These are phyloP conservation scores for Aspergillus fumigatiaffinis DNA, from an alignment of 2,329 filamentous ascomycete genomes.

Conservation along the genomic window DNA sequence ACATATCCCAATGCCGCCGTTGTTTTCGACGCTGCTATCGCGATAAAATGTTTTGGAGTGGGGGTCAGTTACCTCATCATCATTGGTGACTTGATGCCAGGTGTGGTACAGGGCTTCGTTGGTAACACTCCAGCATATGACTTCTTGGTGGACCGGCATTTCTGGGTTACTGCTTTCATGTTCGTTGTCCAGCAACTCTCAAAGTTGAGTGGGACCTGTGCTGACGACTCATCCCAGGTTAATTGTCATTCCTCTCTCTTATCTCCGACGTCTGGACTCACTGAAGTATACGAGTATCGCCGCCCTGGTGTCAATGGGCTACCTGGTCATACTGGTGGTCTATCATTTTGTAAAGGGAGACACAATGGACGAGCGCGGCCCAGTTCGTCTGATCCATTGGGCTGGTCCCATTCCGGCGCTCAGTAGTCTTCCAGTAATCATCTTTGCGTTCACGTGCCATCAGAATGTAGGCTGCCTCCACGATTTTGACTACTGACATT, in stretches of 20 bases:
- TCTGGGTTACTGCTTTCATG: constrained; percentile 99
- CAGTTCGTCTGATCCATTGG: constrained; percentile 73
- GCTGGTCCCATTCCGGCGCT: constrained; percentile 73
- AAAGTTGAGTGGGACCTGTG: not conserved
- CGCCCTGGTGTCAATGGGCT: constrained; percentile 87
- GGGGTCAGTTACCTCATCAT: constrained; percentile 98
- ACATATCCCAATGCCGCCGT: constrained; percentile 96
- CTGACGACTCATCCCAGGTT: constrained; percentile 52
- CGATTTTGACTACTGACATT: not conserved
- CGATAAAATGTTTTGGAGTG: constrained; percentile 96
- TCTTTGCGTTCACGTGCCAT: constrained; percentile 99
- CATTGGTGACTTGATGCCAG: constrained; percentile 97
- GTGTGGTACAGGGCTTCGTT: constrained; percentile 79
- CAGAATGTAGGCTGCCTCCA: constrained; percentile 68
- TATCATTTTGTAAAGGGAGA: constrained; percentile 84
- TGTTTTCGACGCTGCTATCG: constrained; percentile 91
- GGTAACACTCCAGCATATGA: constrained; percentile 58
- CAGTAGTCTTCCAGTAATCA: constrained; percentile 86
- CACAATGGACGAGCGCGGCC: constrained; percentile 66
- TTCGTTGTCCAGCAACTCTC: constrained; percentile 27
- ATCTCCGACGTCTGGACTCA: constrained; percentile 85
- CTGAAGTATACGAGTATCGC: constrained; percentile 95
- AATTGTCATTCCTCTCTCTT: constrained; percentile 89
- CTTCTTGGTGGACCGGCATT: constrained; percentile 84
- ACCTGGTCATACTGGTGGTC: constrained; percentile 86